phyloP scores from a whole-genome alignment of 257 asterid genomes.

The Catharanthus roseus region DNA sequence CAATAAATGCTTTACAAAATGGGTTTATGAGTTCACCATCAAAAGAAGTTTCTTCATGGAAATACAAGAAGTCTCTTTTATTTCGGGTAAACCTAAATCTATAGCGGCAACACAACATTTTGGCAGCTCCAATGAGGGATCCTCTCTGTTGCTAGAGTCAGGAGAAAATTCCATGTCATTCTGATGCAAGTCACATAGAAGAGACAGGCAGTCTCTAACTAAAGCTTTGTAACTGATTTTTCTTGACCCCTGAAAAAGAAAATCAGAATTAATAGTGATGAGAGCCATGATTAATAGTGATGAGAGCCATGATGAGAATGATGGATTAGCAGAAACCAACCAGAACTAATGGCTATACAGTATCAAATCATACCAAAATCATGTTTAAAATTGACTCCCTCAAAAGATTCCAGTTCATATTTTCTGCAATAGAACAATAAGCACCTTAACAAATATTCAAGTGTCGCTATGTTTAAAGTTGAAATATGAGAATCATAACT shows the following conservation, averaged over 20 bases:
- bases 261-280: background rate
- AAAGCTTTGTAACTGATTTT: constrained; percentile 58
- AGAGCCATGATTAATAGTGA: background rate
- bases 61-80: constrained; percentile 41
- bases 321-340: background rate
- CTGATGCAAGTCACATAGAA: constrained; percentile 35
- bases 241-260: constrained; percentile 69
- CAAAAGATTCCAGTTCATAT: constrained; percentile 56
- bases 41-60: constrained; percentile 52
- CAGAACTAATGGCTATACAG: constrained; percentile 3
- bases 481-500: background rate
- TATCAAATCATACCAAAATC: constrained; percentile 62
- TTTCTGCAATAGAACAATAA: constrained; percentile 45
- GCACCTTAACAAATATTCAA: background rate
- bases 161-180: constrained; percentile 26
- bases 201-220: constrained; percentile 50
- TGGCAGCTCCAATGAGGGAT: constrained; percentile 25
- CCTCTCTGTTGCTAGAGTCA: constrained; percentile 27
- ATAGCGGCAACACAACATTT: constrained; percentile 30
- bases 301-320: background rate
- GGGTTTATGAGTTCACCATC: constrained; percentile 47
- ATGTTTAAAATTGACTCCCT: constrained; percentile 67
- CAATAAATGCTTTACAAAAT: constrained; percentile 17
- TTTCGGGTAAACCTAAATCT: constrained; percentile 58
- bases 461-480: background rate